Evolutionary conservation across 2,329 filamentous ascomycete species (phyloP).

Genomic region (Parastagonospora avenae): DNA sequence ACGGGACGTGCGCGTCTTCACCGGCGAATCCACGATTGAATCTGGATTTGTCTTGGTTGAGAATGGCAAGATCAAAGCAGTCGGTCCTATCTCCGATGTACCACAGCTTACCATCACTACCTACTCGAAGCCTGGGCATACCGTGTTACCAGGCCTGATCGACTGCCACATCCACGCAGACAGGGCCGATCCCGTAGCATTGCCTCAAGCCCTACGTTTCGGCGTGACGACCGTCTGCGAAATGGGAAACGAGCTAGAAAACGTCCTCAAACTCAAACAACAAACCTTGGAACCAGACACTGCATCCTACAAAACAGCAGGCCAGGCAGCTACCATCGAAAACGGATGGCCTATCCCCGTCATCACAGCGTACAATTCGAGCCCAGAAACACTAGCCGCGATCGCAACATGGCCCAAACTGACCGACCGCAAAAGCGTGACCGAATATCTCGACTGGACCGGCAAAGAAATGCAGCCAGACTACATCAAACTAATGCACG

Average conservation of each 20-base stretch:
- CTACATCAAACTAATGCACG: conserved; percentile 60
- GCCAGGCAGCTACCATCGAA: conserved; percentile 56
- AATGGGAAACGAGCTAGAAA: conserved; percentile 50
- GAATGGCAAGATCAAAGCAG: conserved; percentile 48
- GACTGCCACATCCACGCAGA: conserved; percentile 58
- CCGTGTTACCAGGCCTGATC: conserved; percentile 57
- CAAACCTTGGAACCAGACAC: conserved; percentile 40
- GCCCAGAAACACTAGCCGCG: conserved; percentile 43
- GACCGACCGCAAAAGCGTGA: conserved; percentile 48
- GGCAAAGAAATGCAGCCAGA: conserved; percentile 49
- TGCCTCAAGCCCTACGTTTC: conserved; percentile 54
- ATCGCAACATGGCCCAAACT: conserved; percentile 56
- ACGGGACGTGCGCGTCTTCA: conserved; percentile 54
- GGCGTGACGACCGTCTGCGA: conserved; percentile 60
- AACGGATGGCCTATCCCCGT: conserved; percentile 58
- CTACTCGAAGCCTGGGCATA: conserved; percentile 54
- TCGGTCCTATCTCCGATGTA: conserved; percentile 27
- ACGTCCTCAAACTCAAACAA: conserved; percentile 35
- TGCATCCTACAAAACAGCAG: conserved; percentile 57
- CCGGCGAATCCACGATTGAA: conserved; percentile 50
- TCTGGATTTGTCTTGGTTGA: conserved; percentile 50
- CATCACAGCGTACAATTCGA: conserved; percentile 47
- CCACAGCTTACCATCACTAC: conserved; percentile 23
- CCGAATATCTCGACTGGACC: conserved; percentile 50
- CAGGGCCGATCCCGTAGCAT: conserved; percentile 45